phyloP scores from a whole-genome alignment of 139 green algal genomes.

The Coccomyxa sp. region DNA sequence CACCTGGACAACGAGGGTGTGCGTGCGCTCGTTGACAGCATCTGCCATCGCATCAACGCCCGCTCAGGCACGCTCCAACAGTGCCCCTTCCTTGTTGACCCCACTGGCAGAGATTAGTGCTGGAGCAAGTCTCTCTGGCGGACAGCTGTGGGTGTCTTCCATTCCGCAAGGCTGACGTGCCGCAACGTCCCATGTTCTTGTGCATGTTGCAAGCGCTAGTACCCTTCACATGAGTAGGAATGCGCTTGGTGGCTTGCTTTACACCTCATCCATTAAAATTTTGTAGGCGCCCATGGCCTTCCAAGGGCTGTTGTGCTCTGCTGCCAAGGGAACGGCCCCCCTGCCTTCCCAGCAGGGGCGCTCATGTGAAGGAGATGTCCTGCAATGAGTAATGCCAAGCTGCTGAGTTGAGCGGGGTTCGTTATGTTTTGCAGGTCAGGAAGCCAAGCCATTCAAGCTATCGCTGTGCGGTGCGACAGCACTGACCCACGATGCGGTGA shows the following conservation, averaged over 20 bases:
- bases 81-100: neutral
- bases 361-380: too few relatives aligned
- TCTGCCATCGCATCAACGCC: conserved; percentile 41
- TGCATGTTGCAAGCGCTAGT: too few relatives aligned
- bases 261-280: conserved; percentile 19
- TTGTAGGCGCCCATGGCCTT: conserved; percentile 63
- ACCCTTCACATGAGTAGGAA: conserved; percentile 11
- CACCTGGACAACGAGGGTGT: conserved; percentile 68
- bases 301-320: conserved; percentile 50
- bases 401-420: too few relatives aligned
- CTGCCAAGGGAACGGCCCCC: neutral
- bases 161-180: conserved; percentile 23
- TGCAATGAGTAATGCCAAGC: too few relatives aligned
- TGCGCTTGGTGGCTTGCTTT: conserved; percentile 53
- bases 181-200: conserved; percentile 31
- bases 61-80: neutral
- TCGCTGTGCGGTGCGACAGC: conserved; percentile 60
- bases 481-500: conserved; percentile 64
- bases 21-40: conserved; percentile 59
- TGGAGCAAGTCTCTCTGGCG: neutral
- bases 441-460: conserved; percentile 46
- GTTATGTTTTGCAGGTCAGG: conserved; percentile 21
- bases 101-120: neutral
- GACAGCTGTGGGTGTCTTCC: neutral
- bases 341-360: neutral